Evolutionary conservation across 169 alveolate species (phyloP).

Genomic region (Eimeria necatrix): DNA sequence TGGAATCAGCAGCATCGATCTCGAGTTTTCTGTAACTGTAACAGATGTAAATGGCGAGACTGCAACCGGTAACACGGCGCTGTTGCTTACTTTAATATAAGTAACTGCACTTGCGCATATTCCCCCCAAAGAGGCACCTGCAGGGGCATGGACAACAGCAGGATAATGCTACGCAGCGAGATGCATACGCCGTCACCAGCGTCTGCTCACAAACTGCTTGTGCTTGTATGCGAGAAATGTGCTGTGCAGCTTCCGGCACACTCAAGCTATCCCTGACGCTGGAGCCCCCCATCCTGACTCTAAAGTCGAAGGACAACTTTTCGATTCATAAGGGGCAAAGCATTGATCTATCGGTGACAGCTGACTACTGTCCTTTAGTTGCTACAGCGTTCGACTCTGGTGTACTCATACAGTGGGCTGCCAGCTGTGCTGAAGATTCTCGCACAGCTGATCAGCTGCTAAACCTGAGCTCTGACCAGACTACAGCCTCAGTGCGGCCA

Average conservation of each 20-base stretch:
- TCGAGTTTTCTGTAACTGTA: slow-evolving; percentile 2
- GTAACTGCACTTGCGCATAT: too few relatives aligned
- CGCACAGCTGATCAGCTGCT: slow-evolving; percentile 74
- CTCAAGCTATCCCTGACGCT: neutral
- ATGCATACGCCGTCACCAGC: too few relatives aligned
- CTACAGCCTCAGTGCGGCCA: slow-evolving; percentile 45
- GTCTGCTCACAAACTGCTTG: neutral
- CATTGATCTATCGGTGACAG: slow-evolving; percentile 2
- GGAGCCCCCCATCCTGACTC: slow-evolving; percentile 11
- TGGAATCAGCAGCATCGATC: neutral
- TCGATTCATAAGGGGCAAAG: slow-evolving; percentile 7
- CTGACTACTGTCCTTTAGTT: slow-evolving; percentile 59
- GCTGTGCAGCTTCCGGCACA: neutral
- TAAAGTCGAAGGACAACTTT: neutral
- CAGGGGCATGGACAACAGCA: too few relatives aligned
- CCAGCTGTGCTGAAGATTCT: slow-evolving; percentile 54
- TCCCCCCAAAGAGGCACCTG: too few relatives aligned
- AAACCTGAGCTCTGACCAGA: neutral
- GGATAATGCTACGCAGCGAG: too few relatives aligned
- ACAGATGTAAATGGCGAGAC: slow-evolving; percentile 5
- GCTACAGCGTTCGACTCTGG: slow-evolving; percentile 34
- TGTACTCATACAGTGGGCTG: slow-evolving; percentile 51
- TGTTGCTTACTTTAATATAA: too few relatives aligned
- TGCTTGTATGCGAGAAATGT: neutral
- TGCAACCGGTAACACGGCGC: neutral